These are phyloP conservation scores for Penicillium sp. DNA, from an alignment of 2,329 filamentous ascomycete species.

Conservation along the genomic window DNA sequence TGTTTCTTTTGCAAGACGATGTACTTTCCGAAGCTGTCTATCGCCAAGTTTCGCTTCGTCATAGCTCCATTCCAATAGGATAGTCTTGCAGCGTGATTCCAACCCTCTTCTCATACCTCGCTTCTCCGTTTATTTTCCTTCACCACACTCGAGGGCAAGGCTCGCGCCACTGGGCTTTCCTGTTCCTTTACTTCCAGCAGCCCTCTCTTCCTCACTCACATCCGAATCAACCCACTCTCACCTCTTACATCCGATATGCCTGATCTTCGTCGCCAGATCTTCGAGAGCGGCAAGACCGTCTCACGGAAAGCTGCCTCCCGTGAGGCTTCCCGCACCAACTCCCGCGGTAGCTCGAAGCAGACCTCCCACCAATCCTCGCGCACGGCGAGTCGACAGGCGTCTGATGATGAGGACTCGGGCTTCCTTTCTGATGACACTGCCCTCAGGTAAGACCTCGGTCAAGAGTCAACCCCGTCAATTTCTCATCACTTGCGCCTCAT, in stretches of 20 bases:
- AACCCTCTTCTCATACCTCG: background rate
- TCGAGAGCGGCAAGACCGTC: slow-evolving; percentile 60
- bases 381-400: slow-evolving; percentile 49
- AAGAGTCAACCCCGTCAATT: too few species aligned
- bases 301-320: slow-evolving; percentile 57
- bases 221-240: background rate
- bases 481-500: background rate
- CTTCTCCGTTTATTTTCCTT: background rate
- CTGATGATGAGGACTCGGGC: slow-evolving; percentile 54
- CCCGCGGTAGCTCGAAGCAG: slow-evolving; percentile 47
- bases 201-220: background rate
- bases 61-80: slow-evolving; percentile 18
- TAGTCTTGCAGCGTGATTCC: slow-evolving; percentile 6
- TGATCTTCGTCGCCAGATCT: slow-evolving; percentile 51
- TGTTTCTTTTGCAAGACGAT: slow-evolving; percentile 13
- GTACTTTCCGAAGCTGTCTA: slow-evolving; percentile 11
- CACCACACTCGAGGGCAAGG: background rate
- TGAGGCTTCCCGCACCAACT: slow-evolving; percentile 48
- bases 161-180: background rate
- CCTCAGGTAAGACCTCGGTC: slow-evolving; percentile 44
- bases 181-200: background rate
- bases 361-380: slow-evolving; percentile 51
- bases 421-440: slow-evolving; percentile 54
- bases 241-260: slow-evolving; percentile 33
- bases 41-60: slow-evolving; percentile 9